phyloP scores from a whole-genome alignment of 768 basidiomycete species.

The Suillus cothurnatus region DNA sequence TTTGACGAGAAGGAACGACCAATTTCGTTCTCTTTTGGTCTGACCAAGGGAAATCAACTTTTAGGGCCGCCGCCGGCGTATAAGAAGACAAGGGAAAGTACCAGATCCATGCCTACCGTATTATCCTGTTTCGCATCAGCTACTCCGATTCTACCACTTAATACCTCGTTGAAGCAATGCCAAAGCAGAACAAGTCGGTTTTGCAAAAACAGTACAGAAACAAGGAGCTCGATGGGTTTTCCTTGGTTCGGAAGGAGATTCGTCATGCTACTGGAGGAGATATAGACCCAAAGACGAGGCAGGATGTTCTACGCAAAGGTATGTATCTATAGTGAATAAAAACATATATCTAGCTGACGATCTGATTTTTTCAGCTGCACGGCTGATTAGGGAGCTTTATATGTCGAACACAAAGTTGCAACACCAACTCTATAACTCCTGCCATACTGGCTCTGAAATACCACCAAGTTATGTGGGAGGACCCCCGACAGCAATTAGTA shows the following conservation, averaged over 20 bases:
- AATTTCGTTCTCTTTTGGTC: too few species aligned
- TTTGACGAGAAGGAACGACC: too few species aligned
- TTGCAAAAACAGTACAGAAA: slow-evolving; percentile 26
- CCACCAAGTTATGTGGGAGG: background rate
- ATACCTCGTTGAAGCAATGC: background rate
- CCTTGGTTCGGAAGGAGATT: slow-evolving; percentile 16
- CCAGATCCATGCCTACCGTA: background rate
- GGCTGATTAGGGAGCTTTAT: slow-evolving; percentile 3
- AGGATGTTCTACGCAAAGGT: slow-evolving; percentile 6
- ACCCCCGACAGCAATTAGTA: background rate
- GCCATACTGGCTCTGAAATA: background rate
- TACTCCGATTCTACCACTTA: background rate
- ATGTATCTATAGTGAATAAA: background rate
- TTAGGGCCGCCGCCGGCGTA: background rate
- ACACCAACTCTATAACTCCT: background rate
- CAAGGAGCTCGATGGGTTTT: slow-evolving; percentile 22
- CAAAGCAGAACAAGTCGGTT: slow-evolving; percentile 16
- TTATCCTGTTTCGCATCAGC: background rate
- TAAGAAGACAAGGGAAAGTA: background rate
- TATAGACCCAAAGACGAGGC: background rate
- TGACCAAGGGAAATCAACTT: too few species aligned
- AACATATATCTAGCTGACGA: background rate
- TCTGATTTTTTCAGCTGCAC: background rate
- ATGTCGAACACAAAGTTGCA: background rate
- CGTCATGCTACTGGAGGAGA: background rate